A percentile compares a stretch with the other conserved stretches of the same genome.
Conservation (phyloP, 805 yeast genomes). For the Komagataella ulmi region DNA sequence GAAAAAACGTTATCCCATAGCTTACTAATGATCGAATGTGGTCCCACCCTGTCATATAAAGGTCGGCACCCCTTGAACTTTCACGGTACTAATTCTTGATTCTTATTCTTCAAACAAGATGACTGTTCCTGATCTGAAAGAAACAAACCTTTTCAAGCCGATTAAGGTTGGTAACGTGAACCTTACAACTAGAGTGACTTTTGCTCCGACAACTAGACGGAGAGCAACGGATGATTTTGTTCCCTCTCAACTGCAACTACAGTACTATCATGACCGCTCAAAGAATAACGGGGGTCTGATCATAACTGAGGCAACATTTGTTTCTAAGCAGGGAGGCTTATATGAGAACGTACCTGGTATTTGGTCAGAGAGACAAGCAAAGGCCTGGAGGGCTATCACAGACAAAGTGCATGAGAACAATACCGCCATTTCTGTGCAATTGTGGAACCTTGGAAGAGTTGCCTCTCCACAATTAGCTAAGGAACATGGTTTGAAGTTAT, state of each 20-base stretch:
- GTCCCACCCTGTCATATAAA: not conserved
- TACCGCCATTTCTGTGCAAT: conserved; percentile 31
- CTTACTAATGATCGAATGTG: not conserved
- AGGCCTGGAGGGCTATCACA: conserved; percentile 34
- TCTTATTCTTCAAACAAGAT: not conserved
- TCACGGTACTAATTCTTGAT: not conserved
- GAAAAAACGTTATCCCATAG: no score
- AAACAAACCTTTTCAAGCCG: conserved; percentile 23
- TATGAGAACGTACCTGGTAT: conserved; percentile 36
- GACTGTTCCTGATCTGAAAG: not conserved
- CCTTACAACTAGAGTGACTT: conserved; percentile 26
- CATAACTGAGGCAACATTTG: conserved; percentile 46
- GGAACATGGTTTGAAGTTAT: conserved; percentile 20
- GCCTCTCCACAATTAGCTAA: conserved; percentile 24
- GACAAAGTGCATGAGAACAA: conserved; percentile 37
- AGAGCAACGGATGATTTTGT: conserved; percentile 24
- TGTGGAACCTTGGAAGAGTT: conserved; percentile 36
- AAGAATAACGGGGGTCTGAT: conserved; percentile 41
- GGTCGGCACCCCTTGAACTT: not conserved
- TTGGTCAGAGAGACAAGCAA: conserved; percentile 29
- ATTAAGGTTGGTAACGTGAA: conserved; percentile 25
- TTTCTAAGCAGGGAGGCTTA: conserved; percentile 28
- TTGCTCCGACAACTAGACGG: conserved; percentile 39
- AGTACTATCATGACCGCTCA: conserved; percentile 47
- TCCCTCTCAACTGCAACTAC: conserved; percentile 32